Conservation (phyloP, 176 grass and related monocot genomes). For the Oryza meyeriana region DNA sequence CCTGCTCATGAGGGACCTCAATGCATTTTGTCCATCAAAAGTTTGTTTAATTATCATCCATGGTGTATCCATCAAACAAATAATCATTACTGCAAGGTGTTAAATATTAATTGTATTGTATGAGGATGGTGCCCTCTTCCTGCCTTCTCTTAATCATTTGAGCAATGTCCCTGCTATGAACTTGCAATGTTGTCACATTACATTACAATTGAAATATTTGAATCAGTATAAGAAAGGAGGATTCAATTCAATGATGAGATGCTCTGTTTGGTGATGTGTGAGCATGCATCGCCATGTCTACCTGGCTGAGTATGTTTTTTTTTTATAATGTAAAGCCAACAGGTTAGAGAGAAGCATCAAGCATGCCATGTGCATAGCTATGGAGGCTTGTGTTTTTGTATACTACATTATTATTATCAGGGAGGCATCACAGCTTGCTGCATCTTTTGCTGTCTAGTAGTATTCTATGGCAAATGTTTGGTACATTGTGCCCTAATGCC, state of each 20-base stretch:
- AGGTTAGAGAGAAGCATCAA: conserved; percentile 51
- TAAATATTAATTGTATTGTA: conserved; percentile 31
- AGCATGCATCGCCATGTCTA: conserved; percentile 17
- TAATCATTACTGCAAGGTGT: conserved; percentile 37
- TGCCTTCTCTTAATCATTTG: background rate
- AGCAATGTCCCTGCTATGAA: too few species aligned
- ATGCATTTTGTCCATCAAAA: conserved; percentile 35
- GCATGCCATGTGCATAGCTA: conserved; percentile 74
- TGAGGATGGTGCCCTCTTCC: background rate
- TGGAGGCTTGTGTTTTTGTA: conserved; percentile 43
- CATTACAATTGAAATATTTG: conserved; percentile 3
- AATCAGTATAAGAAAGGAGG: background rate
- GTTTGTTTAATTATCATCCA: conserved; percentile 44
- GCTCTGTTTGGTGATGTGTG: conserved; percentile 26
- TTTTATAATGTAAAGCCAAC: conserved; percentile 43
- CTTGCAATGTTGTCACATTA: background rate
- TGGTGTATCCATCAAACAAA: conserved; percentile 39
- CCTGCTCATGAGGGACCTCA: conserved; percentile 16
- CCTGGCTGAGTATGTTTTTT: conserved; percentile 16
- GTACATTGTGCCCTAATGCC: conserved; percentile 44
- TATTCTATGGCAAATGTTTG: conserved; percentile 43
- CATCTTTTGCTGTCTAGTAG: conserved; percentile 47
- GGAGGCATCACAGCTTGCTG: conserved; percentile 43
- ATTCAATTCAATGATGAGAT: conserved; percentile 24
- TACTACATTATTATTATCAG: conserved; percentile 37